Evolutionary conservation across 345 rosid genomes (phyloP), one percentile per base, ranked within the genome.

Genomic region (Syzygium aromaticum): DNA sequence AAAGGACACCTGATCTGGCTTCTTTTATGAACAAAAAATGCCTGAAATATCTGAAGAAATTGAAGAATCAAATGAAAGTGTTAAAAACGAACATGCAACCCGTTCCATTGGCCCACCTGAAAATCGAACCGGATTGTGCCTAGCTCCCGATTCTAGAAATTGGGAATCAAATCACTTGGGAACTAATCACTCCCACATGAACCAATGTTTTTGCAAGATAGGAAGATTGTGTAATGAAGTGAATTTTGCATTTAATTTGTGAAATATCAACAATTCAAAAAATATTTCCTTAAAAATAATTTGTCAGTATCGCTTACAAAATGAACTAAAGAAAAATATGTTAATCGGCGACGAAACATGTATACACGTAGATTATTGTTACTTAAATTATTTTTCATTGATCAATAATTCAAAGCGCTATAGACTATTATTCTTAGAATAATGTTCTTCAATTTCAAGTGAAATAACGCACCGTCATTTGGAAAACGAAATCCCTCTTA

Each of bases 211-310:
- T 14, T 57, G 28, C 63, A 11, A 57, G n/a, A 23, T 1, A 57
- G 6, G n/a, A 57, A 1, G 63, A 1, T 25, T 10, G 63, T 10
- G 28, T 57, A 57, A 57, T 25, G 63, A 57, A 57, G 63, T 2
- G 28, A 10, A 28, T 25, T 57, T 57, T 57, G 28, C 3, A 57
- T 57, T 57, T 57, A 57, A 11, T 57, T 57, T 10, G 28, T 0
- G 4, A 4, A 57, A 3, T 3, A 57, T 23, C 11, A 57, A 0
- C 4, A 3, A 0, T 25, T 57, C 1, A 0, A 23, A 57, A 57
- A 57, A 10, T 13, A 57, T 57, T 57, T 25, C 11, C 5, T 10
- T 25, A 0, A 2, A 57, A 57, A 23, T 0, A 1, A 57, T 57
- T 56, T 57, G 5, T 23, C 6, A 0, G 1, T 3, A 56, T 56